Conservation (phyloP, 768 basidiomycete genomes). For the Leccinum uliginosum region DNA sequence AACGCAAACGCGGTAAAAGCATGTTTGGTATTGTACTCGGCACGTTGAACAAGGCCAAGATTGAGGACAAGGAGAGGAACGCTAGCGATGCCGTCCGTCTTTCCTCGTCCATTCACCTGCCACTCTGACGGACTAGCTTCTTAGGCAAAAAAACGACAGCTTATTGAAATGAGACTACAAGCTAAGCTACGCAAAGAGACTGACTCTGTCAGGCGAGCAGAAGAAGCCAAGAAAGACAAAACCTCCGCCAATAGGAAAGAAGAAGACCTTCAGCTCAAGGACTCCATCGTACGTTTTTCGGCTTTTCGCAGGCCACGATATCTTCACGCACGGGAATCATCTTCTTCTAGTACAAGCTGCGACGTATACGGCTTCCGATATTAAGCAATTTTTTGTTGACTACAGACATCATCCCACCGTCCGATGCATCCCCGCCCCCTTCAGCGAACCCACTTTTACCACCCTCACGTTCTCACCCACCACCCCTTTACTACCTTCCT, state of each 20-base stretch:
- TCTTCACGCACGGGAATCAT: neutral
- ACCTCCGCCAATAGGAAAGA: constrained; percentile 71
- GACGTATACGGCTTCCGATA: constrained; percentile 65
- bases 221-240: constrained; percentile 85
- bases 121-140: constrained; percentile 5
- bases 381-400: constrained; percentile 74
- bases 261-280: constrained; percentile 76
- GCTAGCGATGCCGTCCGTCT: constrained; percentile 74
- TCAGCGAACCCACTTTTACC: constrained; percentile 38
- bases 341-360: constrained; percentile 61
- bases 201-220: constrained; percentile 78
- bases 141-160: constrained; percentile 79
- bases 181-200: constrained; percentile 80
- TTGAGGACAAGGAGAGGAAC: constrained; percentile 78
- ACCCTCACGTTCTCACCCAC: constrained; percentile 62
- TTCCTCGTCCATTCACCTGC: neutral
- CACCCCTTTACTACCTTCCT: constrained; percentile 76
- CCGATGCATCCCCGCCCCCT: constrained; percentile 29
- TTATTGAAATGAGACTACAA: constrained; percentile 83
- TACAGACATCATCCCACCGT: constrained; percentile 56
- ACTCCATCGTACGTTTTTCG: constrained; percentile 61
- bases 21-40: constrained; percentile 84
- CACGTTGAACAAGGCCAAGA: constrained; percentile 84
- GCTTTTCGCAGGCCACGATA: neutral
- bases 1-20: constrained; percentile 80